Conservation (phyloP, 768 basidiomycete species). For the Pleurotus ostreatus region DNA sequence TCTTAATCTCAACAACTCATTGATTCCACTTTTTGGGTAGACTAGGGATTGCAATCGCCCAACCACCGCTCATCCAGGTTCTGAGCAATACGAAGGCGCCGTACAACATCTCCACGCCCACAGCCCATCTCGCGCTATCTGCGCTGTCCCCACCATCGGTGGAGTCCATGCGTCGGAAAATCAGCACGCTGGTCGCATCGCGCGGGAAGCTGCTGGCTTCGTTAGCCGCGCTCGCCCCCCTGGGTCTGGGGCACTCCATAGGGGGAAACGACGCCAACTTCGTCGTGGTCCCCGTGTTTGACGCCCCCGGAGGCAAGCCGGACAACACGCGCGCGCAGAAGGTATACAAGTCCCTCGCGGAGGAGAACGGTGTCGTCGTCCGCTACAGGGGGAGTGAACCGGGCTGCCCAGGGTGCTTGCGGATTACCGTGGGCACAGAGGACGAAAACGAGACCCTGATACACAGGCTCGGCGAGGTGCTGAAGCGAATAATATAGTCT, state of each 20-base stretch:
- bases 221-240: slow-evolving; percentile 39
- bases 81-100: slow-evolving; percentile 96
- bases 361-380: slow-evolving; percentile 83
- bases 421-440: slow-evolving; percentile 85
- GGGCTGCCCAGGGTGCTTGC: slow-evolving; percentile 83
- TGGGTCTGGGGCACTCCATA: slow-evolving; percentile 64
- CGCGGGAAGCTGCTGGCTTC: slow-evolving; percentile 50
- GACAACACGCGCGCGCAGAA: slow-evolving; percentile 58
- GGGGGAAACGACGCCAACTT: slow-evolving; percentile 93
- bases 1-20: background rate
- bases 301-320: slow-evolving; percentile 35
- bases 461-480: slow-evolving; percentile 45
- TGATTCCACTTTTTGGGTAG: slow-evolving; percentile 31
- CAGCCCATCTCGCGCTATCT: slow-evolving; percentile 74
- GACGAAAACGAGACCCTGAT: slow-evolving; percentile 70
- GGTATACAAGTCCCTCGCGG: slow-evolving; percentile 82
- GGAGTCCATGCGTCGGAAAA: slow-evolving; percentile 59
- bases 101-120: slow-evolving; percentile 92
- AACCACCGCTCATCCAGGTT: slow-evolving; percentile 86
- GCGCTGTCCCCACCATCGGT: slow-evolving; percentile 72
- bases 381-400: slow-evolving; percentile 82
- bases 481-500: slow-evolving; percentile 22
- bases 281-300: slow-evolving; percentile 72
- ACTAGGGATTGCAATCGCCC: slow-evolving; percentile 85
- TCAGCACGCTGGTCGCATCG: slow-evolving; percentile 51